Conservation (phyloP, 1,284 basidiomycete species). For the Microbotryomycetes sp. region DNA sequence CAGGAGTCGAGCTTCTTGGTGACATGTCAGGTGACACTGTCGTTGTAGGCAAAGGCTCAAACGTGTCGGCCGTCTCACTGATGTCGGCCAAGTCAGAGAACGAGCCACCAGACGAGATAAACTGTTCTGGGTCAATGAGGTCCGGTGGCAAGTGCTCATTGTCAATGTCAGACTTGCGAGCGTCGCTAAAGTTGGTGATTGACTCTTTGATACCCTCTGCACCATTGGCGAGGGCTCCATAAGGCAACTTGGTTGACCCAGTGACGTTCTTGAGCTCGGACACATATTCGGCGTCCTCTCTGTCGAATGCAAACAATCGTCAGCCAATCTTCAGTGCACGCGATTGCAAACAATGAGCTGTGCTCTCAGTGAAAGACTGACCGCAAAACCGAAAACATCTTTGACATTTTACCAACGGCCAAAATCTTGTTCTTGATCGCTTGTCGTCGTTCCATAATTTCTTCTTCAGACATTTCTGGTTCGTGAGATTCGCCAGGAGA, state of each 20-base stretch:
- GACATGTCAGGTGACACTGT: constrained; percentile 35
- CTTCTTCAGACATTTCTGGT: constrained; percentile 44
- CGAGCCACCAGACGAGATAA: constrained; percentile 53
- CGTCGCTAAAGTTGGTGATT: constrained; percentile 90
- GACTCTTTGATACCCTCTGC: constrained; percentile 94
- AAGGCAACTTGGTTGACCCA: constrained; percentile 71
- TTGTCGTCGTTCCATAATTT: constrained; percentile 66
- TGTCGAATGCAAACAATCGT: neutral
- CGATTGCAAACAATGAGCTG: neutral
- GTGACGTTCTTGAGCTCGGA: constrained; percentile 91
- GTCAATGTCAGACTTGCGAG: constrained; percentile 97
- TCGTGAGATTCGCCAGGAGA: constrained; percentile 16
- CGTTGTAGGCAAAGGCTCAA: constrained; percentile 37
- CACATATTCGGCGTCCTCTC: constrained; percentile 92
- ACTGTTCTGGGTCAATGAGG: constrained; percentile 79
- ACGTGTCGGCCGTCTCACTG: constrained; percentile 11
- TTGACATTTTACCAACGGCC: constrained; percentile 91
- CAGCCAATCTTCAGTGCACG: neutral
- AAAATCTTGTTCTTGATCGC: constrained; percentile 97
- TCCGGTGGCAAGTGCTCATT: constrained; percentile 95
- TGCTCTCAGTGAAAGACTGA: constrained; percentile 45
- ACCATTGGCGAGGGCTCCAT: constrained; percentile 78
- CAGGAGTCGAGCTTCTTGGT: constrained; percentile 7
- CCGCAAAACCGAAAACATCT: constrained; percentile 93
- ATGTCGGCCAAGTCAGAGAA: constrained; percentile 37